Conservation (phyloP, 1,139 yeast species). For the Pichia sp. region DNA sequence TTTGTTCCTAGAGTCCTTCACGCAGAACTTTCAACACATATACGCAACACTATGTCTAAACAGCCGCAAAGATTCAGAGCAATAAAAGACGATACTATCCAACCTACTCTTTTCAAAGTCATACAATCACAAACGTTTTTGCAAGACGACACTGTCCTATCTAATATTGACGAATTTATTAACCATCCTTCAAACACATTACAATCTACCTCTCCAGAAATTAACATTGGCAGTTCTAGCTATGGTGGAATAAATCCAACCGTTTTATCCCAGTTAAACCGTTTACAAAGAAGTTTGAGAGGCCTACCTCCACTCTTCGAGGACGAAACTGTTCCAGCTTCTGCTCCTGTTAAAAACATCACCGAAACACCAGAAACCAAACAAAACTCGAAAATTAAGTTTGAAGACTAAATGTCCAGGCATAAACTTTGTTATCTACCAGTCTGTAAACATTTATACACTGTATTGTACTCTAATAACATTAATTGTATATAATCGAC, state of each 20-base stretch:
- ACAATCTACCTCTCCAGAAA: background rate
- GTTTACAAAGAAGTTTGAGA: slow-evolving; percentile 53
- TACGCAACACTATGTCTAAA: slow-evolving; percentile 11
- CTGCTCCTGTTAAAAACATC: background rate
- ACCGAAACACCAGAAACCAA: slow-evolving; percentile 7
- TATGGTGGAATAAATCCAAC: slow-evolving; percentile 30
- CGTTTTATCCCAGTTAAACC: slow-evolving; percentile 43
- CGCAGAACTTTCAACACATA: background rate
- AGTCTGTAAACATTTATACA: too few species aligned
- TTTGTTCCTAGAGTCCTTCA: too few species aligned
- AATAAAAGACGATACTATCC: slow-evolving; percentile 13
- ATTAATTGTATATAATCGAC: too few species aligned
- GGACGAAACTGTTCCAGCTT: slow-evolving; percentile 17
- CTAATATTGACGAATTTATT: slow-evolving; percentile 15
- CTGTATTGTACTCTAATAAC: too few species aligned
- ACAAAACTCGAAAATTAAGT: slow-evolving; percentile 26
- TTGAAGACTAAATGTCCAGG: too few species aligned
- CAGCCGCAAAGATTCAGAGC: slow-evolving; percentile 15
- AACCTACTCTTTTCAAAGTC: slow-evolving; percentile 15
- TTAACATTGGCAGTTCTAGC: background rate
- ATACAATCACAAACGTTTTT: slow-evolving; percentile 16
- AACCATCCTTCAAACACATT: slow-evolving; percentile 10
- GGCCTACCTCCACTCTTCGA: slow-evolving; percentile 48
- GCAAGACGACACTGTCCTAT: slow-evolving; percentile 14
- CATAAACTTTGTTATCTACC: too few species aligned